Base-by-base conservation (phyloP, 441 rosid species). In the Macaranga tanarius region DNA sequence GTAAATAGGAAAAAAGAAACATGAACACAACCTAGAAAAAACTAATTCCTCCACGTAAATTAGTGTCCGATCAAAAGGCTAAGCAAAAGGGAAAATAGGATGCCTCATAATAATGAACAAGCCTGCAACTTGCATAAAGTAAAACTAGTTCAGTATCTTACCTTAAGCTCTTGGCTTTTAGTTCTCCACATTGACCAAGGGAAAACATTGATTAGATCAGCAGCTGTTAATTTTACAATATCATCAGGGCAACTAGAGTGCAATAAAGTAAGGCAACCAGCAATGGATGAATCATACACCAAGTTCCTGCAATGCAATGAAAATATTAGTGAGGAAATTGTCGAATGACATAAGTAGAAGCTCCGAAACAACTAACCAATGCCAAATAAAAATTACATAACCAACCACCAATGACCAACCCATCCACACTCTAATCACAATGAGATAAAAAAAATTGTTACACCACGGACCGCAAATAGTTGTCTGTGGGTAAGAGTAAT, bases 81-180 rank as follows among this genome's bases (percentile, higher is more conserved):
- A 69, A 65, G 47, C 38, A 45, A 50, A 28, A 74, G 75, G 38
- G 59, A 66, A 55, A 58, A 68, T 17, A 7, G 51, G 44, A 50
- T 66, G 45, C 31, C 60, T 10, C 40, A 28, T 62, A 60, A 60
- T 55, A 67, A 57, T n/a, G 34, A 68, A 69, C 73, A 62, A 72
- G 64, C 72, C 62, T 47, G 59, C 54, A 20, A n/a, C 22, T 15
- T 77, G 70, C 77, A 58, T 54, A 74, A 45, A 55, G 9, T 73
- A 65, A 65, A 85, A 75, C 44, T 8, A 74, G 71, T 42, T 6
- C 10, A 52, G 51, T 23, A 75, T 73, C 76, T 74, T 83, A 96
- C 99, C 99, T 92, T 92, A 73, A 96, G 97, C 83, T 93, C 97
- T 70, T 84, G 83, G 82, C 99, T 96, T 77, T 85, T 88, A 65